These are phyloP conservation scores for Pleurotus cornucopiae DNA, from an alignment of 768 basidiomycete species.

Conservation along the genomic window DNA sequence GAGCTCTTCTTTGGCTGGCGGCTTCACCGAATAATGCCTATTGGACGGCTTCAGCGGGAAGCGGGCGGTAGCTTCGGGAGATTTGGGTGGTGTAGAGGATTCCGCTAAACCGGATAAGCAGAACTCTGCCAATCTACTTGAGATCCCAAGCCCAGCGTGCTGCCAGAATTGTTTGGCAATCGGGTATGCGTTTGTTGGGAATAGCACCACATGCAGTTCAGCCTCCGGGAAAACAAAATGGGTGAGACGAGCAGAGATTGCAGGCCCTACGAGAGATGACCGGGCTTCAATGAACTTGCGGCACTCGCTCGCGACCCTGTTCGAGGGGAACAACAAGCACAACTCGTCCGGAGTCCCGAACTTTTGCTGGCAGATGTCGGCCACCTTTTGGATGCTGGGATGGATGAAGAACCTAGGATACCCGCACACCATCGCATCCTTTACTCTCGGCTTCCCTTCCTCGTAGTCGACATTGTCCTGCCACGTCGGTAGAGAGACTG, in stretches of 20 bases:
- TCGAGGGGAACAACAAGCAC: constrained; percentile 62
- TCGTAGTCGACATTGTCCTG: constrained; percentile 74
- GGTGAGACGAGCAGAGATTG: constrained; percentile 38
- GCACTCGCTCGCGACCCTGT: constrained; percentile 52
- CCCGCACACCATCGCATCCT: constrained; percentile 63
- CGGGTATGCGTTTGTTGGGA: constrained; percentile 41
- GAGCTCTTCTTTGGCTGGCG: neutral
- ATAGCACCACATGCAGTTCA: constrained; percentile 57
- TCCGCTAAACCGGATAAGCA: constrained; percentile 54
- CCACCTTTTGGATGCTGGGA: constrained; percentile 60
- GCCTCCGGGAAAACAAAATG: constrained; percentile 47
- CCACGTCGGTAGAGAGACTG: constrained; percentile 79
- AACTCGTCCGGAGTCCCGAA: constrained; percentile 54
- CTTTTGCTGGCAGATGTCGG: constrained; percentile 51
- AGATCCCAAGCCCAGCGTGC: constrained; percentile 70
- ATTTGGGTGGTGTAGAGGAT: constrained; percentile 10
- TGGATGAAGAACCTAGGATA: constrained; percentile 82
- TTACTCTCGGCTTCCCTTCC: constrained; percentile 56
- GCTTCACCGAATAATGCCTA: constrained; percentile 34
- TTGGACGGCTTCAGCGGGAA: constrained; percentile 26
- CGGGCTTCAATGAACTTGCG: constrained; percentile 43
- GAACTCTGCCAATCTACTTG: constrained; percentile 62
- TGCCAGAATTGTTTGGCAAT: constrained; percentile 77
- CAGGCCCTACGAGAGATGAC: constrained; percentile 29
- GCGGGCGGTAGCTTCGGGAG: constrained; percentile 8